Evolutionary conservation across 2,329 filamentous ascomycete species (phyloP).

Genomic region (Ciborinia camelliae): DNA sequence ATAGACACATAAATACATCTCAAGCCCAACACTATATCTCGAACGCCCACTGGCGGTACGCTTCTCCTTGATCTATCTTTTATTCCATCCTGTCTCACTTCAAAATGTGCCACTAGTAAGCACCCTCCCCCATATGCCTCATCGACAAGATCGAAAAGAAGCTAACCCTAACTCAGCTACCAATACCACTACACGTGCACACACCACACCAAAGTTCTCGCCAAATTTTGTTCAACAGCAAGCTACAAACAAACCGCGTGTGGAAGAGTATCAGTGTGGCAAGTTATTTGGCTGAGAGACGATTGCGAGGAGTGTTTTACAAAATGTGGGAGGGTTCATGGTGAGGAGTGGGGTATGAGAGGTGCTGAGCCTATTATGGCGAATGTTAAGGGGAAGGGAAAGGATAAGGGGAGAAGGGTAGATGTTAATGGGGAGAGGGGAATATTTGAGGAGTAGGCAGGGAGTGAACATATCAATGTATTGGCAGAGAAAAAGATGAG

Average conservation of each 20-base stretch:
- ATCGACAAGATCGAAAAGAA: too few species aligned
- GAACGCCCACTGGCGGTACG: too few species aligned
- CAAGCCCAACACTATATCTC: neutral
- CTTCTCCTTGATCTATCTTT: neutral
- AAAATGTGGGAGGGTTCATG: neutral
- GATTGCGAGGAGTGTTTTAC: conserved; percentile 32
- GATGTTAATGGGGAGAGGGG: neutral
- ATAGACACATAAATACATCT: too few species aligned
- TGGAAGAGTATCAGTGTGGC: conserved; percentile 33
- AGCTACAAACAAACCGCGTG: conserved; percentile 35
- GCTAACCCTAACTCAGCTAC: conserved; percentile 31
- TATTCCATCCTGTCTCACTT: neutral
- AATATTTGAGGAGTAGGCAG: too few species aligned
- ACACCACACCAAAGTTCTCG: conserved; percentile 32
- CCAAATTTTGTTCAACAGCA: conserved; percentile 31
- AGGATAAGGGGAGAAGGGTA: neutral
- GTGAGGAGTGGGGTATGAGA: neutral
- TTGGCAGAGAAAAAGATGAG: too few species aligned
- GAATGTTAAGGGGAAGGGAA: neutral
- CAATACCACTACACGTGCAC: conserved; percentile 34
- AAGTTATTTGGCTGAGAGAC: conserved; percentile 33
- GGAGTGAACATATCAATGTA: too few species aligned
- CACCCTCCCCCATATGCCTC: neutral
- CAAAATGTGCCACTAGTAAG: conserved; percentile 16
- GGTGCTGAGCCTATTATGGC: neutral